Conservation (phyloP, 2,329 filamentous ascomycete genomes). For the Sclerotinia sclerotiorum region DNA sequence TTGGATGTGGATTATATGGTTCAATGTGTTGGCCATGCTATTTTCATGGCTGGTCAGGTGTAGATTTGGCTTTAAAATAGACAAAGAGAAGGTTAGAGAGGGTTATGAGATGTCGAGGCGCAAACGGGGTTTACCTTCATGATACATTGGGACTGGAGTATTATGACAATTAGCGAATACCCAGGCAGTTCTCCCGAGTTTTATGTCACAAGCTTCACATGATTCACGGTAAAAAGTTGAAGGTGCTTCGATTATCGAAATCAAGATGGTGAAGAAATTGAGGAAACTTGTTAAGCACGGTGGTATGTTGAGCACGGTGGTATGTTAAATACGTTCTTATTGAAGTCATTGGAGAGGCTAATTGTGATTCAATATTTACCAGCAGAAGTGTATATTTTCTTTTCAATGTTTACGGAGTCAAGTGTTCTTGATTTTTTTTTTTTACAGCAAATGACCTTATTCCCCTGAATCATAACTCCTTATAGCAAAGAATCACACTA, state of each 20-base stretch:
- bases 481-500: constrained; percentile 8
- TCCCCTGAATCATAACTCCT: constrained; percentile 3
- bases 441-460: constrained; percentile 11
- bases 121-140: constrained; percentile 18
- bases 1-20: constrained; percentile 28
- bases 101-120: constrained; percentile 21
- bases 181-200: background rate
- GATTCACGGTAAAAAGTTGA: background rate
- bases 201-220: background rate
- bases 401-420: background rate
- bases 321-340: background rate
- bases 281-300: background rate
- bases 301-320: background rate
- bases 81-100: constrained; percentile 24
- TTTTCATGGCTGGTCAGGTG: constrained; percentile 32
- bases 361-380: constrained; percentile 3
- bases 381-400: background rate
- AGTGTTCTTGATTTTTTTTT: background rate
- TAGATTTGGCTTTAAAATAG: constrained; percentile 29
- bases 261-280: background rate
- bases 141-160: constrained; percentile 9
- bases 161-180: background rate
- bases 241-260: background rate
- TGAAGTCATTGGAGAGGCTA: background rate
- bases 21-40: constrained; percentile 29